Evolutionary conservation across 306 rosid genomes (phyloP), one percentile per base, ranked within the genome.

Genomic region (Pyrus betulifolia): DNA sequence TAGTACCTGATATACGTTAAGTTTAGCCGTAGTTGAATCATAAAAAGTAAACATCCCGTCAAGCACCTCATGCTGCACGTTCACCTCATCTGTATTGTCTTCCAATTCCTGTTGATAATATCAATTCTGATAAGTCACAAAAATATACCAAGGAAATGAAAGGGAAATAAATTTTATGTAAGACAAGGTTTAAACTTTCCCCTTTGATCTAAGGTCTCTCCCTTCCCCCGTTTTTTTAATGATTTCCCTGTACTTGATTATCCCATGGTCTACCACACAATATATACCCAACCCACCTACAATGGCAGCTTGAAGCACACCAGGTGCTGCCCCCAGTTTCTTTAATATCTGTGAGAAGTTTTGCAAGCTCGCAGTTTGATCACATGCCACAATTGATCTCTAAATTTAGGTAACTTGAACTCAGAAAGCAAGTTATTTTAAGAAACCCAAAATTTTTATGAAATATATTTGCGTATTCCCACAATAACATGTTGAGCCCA

Each of bases 21-120:
- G 90, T 70, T 71, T 80, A 52, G 96, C 90, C 54, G 67, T 79
- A 44, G 90, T 87, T 66, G 91, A 87, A 88, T 89, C 97, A 79
- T 92, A 92, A 84, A 96, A 92, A 65, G 97, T 91, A 89, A 96
- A 91, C 74, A 87, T 81, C 69, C 96, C 99, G 51, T 96, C 98
- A 62, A 96, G 87, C 73, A 84, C 85, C 76, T 92, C 99, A 64
- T 93, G 90, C 77, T 96, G 97, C 76, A 96, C 71, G 75, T 81
- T 83, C 80, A 96, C 98, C 77, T 86, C 88, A 79, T 84, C 89
- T 18, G 98, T 92, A 55, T 91, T 96, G 62, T 86, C 96, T 88
- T 92, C 96, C 82, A 96, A 84, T 82, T 91, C 99, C 99, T 96
- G 85, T 33, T 72, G 67, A 59, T 28, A 85, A 35, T 55, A 18